Conservation (phyloP, 371 early-diverging fungal species). For the Neoconidiobolus thromboides region DNA sequence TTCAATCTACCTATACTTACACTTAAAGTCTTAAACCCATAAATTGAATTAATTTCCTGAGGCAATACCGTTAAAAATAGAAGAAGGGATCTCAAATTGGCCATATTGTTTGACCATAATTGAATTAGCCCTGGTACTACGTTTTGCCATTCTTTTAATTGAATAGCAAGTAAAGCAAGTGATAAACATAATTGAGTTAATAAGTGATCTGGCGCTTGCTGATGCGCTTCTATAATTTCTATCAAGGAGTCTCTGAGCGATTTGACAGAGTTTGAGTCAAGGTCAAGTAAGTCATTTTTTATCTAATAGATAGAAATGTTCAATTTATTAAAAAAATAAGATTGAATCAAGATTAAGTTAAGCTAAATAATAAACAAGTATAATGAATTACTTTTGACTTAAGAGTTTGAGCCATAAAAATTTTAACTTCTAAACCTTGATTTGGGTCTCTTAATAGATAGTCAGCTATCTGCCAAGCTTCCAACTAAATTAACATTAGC, state of each 20-base stretch:
- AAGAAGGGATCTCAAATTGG: conserved; percentile 36
- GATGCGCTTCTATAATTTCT: conserved; percentile 25
- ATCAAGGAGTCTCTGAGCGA: conserved; percentile 70
- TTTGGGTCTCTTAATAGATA: conserved; percentile 35
- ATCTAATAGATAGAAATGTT: conserved; percentile 22
- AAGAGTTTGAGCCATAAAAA: conserved; percentile 88
- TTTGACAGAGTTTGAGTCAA: conserved; percentile 36
- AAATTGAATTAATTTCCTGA: conserved; percentile 61
- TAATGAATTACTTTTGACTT: conserved; percentile 51
- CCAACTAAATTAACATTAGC: conserved; percentile 22
- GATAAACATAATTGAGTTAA: conserved; percentile 65
- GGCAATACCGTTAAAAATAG: conserved; percentile 72
- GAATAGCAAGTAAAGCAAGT: conserved; percentile 71
- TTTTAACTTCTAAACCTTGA: conserved; percentile 33
- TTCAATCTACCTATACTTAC: too few relatives aligned
- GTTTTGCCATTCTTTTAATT: conserved; percentile 60
- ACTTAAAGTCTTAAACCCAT: conserved; percentile 16
- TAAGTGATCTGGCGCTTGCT: conserved; percentile 36
- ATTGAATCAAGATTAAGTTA: not conserved
- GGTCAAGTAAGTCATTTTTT: conserved; percentile 52
- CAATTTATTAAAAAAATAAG: too few relatives aligned
- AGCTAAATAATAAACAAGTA: not conserved
- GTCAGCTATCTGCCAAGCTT: conserved; percentile 74
- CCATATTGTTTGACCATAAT: conserved; percentile 32
- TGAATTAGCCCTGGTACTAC: conserved; percentile 47